Conservation (phyloP, 2,329 filamentous ascomycete species). For the Neonectria magnoliae region DNA sequence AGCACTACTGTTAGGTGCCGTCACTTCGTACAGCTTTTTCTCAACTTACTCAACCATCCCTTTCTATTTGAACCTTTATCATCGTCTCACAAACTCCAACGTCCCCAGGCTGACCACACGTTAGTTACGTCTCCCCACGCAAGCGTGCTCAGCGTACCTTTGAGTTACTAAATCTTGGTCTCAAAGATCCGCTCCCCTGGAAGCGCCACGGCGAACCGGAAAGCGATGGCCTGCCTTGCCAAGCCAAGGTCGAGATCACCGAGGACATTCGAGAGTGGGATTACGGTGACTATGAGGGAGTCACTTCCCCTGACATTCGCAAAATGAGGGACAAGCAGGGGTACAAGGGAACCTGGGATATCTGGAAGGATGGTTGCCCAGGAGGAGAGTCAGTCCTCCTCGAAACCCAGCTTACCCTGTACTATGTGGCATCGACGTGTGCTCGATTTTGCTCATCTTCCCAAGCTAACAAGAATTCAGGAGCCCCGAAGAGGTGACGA, state of each 20-base stretch:
- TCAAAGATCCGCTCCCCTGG: constrained; percentile 78
- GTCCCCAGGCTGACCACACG: constrained; percentile 13
- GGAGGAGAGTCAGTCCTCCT: constrained; percentile 76
- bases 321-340: constrained; percentile 66
- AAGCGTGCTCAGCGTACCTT: constrained; percentile 88
- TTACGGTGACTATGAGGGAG: constrained; percentile 87
- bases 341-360: constrained; percentile 74
- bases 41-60: background rate
- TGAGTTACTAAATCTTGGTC: constrained; percentile 82
- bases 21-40: background rate
- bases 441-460: background rate
- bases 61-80: constrained; percentile 4
- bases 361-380: constrained; percentile 89
- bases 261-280: constrained; percentile 86
- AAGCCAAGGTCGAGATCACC: constrained; percentile 72
- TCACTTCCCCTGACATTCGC: constrained; percentile 77
- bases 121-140: constrained; percentile 85
- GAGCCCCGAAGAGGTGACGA: constrained; percentile 76
- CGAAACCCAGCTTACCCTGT: constrained; percentile 16
- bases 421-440: background rate
- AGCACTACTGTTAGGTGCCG: background rate
- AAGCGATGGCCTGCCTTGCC: constrained; percentile 57
- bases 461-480: constrained; percentile 49
- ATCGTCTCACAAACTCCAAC: constrained; percentile 10
- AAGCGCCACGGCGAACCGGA: constrained; percentile 54